These are phyloP conservation scores for Clarireedia monteithiana DNA, from an alignment of 2,329 filamentous ascomycete species.

Conservation along the genomic window DNA sequence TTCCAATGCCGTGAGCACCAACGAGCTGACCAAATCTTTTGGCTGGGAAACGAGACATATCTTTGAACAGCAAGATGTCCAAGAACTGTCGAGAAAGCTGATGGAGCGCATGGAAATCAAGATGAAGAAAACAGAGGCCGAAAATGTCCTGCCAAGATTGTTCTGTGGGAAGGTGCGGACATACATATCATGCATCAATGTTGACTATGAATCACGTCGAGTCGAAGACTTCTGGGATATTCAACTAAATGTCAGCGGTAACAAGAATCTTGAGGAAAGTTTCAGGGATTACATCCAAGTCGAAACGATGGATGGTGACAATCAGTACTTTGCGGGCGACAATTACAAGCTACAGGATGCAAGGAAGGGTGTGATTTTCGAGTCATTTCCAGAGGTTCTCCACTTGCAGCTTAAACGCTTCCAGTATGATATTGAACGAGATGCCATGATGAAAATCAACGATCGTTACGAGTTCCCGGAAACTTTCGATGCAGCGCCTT, in stretches of 20 bases:
- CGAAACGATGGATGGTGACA: conserved; percentile 94
- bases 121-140: conserved; percentile 93
- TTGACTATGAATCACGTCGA: conserved; percentile 91
- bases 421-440: conserved; percentile 92
- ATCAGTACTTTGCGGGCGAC: conserved; percentile 92
- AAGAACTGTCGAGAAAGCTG: conserved; percentile 89
- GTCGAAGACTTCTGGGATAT: conserved; percentile 99
- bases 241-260: conserved; percentile 91
- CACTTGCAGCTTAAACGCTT: conserved; percentile 96
- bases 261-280: conserved; percentile 86
- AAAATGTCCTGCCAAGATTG: conserved; percentile 81
- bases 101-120: conserved; percentile 97
- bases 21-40: conserved; percentile 91
- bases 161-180: conserved; percentile 98
- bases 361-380: conserved; percentile 96
- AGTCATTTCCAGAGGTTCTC: conserved; percentile 86
- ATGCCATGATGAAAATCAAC: conserved; percentile 99
- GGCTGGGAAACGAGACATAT: conserved; percentile 98
- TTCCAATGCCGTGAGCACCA: conserved; percentile 74
- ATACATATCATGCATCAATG: conserved; percentile 97
- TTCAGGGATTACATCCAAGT: conserved; percentile 96
- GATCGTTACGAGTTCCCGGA: conserved; percentile 88
- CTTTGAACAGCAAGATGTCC: conserved; percentile 97
- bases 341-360: conserved; percentile 91
- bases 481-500: conserved; percentile 74